Conservation (phyloP, 2,329 filamentous ascomycete genomes). For the Xylaria sp. region DNA sequence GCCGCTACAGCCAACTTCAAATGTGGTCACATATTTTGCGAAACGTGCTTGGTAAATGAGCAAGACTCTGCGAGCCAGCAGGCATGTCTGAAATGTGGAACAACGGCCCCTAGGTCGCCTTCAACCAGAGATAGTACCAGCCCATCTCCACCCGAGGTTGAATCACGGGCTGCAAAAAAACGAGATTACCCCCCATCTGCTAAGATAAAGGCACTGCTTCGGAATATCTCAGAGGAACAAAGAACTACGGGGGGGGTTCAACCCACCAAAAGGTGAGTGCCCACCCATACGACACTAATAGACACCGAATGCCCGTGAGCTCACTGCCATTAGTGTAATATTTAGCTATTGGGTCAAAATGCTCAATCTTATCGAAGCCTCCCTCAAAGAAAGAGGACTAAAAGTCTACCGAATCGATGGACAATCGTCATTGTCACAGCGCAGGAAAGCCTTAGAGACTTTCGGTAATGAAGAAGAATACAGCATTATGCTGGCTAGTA, state of each 20-base stretch:
- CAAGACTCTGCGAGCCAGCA: no score
- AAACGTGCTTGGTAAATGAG: no score
- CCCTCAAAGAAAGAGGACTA: slow-evolving; percentile 26
- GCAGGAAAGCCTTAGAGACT: slow-evolving; percentile 15
- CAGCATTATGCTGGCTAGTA: slow-evolving; percentile 41
- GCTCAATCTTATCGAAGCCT: slow-evolving; percentile 36
- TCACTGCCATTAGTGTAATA: slow-evolving; percentile 24
- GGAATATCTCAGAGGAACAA: background rate
- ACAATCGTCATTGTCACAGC: slow-evolving; percentile 6
- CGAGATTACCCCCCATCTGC: background rate
- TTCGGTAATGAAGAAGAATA: slow-evolving; percentile 32
- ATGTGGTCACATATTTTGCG: no score
- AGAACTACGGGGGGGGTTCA: background rate
- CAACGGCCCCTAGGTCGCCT: no score
- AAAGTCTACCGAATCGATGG: slow-evolving; percentile 39
- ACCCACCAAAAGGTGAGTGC: background rate
- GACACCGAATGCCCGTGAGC: slow-evolving; percentile 27
- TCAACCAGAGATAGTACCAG: background rate
- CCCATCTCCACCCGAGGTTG: background rate
- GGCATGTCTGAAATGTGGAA: no score
- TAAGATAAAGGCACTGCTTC: background rate
- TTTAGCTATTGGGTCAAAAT: slow-evolving; percentile 37
- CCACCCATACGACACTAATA: no score
- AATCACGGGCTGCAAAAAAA: background rate
- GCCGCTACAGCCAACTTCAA: background rate